A percentile compares a stretch with the other conserved stretches of the same genome.
These are phyloP conservation scores for Pogostemon cablin DNA, from an alignment of 257 asterid genomes.

Conservation along the genomic window DNA sequence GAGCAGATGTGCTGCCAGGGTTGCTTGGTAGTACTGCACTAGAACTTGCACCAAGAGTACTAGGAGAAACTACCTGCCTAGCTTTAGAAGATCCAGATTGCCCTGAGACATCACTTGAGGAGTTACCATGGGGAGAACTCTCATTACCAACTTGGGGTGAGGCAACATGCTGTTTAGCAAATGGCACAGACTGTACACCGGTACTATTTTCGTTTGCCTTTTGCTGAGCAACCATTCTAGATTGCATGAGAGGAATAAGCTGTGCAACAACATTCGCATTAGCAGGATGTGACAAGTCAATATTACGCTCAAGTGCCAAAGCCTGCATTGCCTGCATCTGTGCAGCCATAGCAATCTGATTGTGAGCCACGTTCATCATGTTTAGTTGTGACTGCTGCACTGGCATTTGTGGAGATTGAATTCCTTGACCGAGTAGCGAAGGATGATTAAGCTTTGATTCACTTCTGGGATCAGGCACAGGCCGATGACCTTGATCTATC, in stretches of 20 bases:
- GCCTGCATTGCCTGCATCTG: conserved; percentile 94
- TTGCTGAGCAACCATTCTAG: conserved; percentile 80
- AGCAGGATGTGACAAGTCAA: conserved; percentile 90
- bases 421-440: conserved; percentile 61
- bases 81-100: conserved; percentile 83
- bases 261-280: conserved; percentile 83
- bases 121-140: conserved; percentile 78
- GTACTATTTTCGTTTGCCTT: conserved; percentile 64
- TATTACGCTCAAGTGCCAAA: conserved; percentile 85
- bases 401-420: conserved; percentile 50
- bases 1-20: conserved; percentile 54
- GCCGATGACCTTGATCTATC: conserved; percentile 59
- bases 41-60: conserved; percentile 51
- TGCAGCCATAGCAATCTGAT: conserved; percentile 72
- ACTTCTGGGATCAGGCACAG: conserved; percentile 58
- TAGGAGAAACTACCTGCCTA: conserved; percentile 66
- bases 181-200: conserved; percentile 53
- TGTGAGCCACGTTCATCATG: conserved; percentile 62
- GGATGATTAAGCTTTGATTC: conserved; percentile 60
- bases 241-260: conserved; percentile 75
- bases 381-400: conserved; percentile 71
- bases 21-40: conserved; percentile 48
- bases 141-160: conserved; percentile 73
- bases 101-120: conserved; percentile 79
- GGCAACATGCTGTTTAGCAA: conserved; percentile 64